Evolutionary conservation across 2,329 filamentous ascomycete genomes (phyloP).

Genomic region (Chaetomium olivaceum): DNA sequence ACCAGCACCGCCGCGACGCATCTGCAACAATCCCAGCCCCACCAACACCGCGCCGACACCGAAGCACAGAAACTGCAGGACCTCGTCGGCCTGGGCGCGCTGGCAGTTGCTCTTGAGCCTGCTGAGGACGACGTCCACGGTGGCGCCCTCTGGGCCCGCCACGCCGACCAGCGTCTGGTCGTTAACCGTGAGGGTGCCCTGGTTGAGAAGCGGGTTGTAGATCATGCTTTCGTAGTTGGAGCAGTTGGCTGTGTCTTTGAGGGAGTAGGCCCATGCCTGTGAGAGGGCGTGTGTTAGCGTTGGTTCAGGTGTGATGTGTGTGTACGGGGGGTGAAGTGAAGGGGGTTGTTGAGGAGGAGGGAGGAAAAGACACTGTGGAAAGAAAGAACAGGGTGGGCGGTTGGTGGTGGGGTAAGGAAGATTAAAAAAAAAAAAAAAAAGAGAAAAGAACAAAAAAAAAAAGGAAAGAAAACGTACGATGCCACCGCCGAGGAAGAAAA

Average conservation of each 20-base stretch:
- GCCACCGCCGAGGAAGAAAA: slow-evolving; percentile 29
- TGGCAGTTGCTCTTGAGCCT: slow-evolving; percentile 27
- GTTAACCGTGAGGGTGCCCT: slow-evolving; percentile 9
- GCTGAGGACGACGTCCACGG: background rate
- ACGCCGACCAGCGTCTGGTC: slow-evolving; percentile 19
- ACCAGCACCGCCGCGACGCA: slow-evolving; percentile 10
- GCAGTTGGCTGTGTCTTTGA: slow-evolving; percentile 21
- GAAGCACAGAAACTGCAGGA: slow-evolving; percentile 30
- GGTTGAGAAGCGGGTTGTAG: slow-evolving; percentile 26
- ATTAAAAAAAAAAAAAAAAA: too few relatives aligned
- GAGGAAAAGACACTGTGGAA: background rate
- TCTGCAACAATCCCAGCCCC: slow-evolving; percentile 16
- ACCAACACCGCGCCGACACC: slow-evolving; percentile 16
- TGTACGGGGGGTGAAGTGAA: too few relatives aligned
- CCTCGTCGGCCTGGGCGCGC: slow-evolving; percentile 26
- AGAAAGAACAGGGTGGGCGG: too few relatives aligned
- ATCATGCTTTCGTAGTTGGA: slow-evolving; percentile 12
- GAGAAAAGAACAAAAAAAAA: background rate
- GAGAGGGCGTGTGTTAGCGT: background rate
- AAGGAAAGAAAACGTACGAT: slow-evolving; percentile 27
- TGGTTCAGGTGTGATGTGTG: too few relatives aligned
- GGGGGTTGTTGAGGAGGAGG: background rate
- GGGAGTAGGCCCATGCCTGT: slow-evolving; percentile 30
- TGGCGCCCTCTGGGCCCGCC: background rate
- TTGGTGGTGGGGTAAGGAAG: too few relatives aligned